Evolutionary conservation across 2,329 filamentous ascomycete genomes (phyloP).

Genomic region (Samsoniella hepiali): DNA sequence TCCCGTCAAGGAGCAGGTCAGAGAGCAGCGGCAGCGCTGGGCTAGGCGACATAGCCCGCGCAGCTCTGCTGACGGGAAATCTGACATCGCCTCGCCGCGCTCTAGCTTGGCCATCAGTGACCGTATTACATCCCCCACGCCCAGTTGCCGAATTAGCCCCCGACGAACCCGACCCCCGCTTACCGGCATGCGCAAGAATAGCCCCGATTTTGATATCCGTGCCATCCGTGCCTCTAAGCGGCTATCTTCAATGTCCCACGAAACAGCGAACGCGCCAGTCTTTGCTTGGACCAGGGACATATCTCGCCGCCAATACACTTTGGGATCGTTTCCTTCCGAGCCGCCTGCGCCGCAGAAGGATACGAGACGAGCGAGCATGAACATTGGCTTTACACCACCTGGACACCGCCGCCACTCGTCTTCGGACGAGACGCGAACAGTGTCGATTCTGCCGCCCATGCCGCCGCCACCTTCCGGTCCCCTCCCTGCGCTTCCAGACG

Average conservation of each 20-base stretch:
- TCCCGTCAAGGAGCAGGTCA: conserved; percentile 12
- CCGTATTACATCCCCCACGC: not conserved
- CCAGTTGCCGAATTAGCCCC: conserved; percentile 4
- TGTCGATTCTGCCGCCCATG: conserved; percentile 10
- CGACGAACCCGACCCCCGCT: conserved; percentile 8
- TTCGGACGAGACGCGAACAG: conserved; percentile 9
- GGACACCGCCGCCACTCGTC: conserved; percentile 14
- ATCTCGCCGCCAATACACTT: not conserved
- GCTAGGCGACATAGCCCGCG: conserved; percentile 4
- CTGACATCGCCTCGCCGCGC: not conserved
- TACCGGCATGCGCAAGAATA: not conserved
- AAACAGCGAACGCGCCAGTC: not conserved
- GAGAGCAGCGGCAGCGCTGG: not conserved
- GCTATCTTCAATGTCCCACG: not conserved
- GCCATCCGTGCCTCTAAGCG: not conserved
- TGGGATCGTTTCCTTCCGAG: not conserved
- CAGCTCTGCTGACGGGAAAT: not conserved
- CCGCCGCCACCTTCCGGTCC: conserved; percentile 31
- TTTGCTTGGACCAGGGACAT: conserved; percentile 9
- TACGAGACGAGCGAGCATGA: not conserved
- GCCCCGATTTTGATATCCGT: not conserved
- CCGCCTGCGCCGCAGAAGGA: not conserved
- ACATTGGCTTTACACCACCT: not conserved
- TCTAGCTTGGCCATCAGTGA: conserved; percentile 4
- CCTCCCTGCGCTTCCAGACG: conserved; percentile 31